These are phyloP conservation scores for Micractinium conductrix DNA, from an alignment of 139 green algal genomes.

Conservation along the genomic window DNA sequence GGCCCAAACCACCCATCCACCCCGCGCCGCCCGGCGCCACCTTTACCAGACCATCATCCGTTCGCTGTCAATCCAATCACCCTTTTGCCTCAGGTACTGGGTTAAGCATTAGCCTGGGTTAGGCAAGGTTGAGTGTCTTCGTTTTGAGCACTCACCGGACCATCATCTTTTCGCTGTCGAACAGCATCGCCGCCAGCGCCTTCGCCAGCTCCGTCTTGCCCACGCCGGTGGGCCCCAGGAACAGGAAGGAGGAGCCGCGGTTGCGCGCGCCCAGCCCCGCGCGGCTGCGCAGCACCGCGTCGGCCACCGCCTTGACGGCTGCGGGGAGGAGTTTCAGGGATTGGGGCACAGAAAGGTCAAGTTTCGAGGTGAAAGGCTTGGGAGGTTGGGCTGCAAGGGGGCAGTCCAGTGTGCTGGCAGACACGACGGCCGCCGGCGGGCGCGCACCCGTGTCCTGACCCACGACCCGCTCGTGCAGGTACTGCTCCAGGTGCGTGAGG, in stretches of 20 bases:
- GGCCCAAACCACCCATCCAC: too few relatives aligned
- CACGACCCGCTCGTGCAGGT: conserved; percentile 68
- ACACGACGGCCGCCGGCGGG: too few relatives aligned
- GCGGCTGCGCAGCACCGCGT: conserved; percentile 69
- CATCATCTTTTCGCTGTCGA: conserved; percentile 89
- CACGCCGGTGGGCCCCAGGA: conserved; percentile 87
- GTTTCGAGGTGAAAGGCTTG: too few relatives aligned
- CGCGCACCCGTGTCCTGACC: conserved; percentile 62
- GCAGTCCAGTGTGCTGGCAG: too few relatives aligned
- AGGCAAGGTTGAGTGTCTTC: too few relatives aligned
- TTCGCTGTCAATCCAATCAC: too few relatives aligned
- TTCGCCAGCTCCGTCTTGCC: conserved; percentile 92
- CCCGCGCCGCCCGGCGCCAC: too few relatives aligned
- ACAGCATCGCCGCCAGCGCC: conserved; percentile 83
- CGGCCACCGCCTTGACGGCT: conserved; percentile 64
- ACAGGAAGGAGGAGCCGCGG: conserved; percentile 87
- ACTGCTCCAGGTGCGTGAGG: conserved; percentile 57
- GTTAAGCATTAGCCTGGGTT: too few relatives aligned
- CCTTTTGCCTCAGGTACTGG: too few relatives aligned
- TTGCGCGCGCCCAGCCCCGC: conserved; percentile 68
- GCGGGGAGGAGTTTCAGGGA: not conserved
- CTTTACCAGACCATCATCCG: too few relatives aligned
- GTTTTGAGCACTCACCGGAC: conserved; percentile 45
- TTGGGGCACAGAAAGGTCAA: not conserved
- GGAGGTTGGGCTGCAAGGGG: too few relatives aligned